Evolutionary conservation across 108 stramenopile species (phyloP).

Genomic region (Bacterosira constricta): DNA sequence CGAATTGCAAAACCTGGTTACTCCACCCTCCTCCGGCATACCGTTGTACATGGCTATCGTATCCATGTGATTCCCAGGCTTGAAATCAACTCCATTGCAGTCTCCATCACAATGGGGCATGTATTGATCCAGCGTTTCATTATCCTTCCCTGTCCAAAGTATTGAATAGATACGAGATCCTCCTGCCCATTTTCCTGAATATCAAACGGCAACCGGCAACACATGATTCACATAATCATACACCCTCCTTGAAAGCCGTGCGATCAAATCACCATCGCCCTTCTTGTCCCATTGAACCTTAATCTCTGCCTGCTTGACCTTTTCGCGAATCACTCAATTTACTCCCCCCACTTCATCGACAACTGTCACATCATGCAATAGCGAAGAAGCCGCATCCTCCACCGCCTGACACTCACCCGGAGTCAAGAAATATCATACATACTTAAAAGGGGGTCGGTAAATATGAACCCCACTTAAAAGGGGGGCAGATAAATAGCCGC

Average conservation of each 20-base stretch:
- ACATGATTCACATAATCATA: slow-evolving; percentile 84
- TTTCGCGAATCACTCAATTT: slow-evolving; percentile 60
- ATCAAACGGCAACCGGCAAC: slow-evolving; percentile 57
- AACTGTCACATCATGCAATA: slow-evolving; percentile 72
- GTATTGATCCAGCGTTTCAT: slow-evolving; percentile 82
- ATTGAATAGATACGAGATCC: slow-evolving; percentile 84
- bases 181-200: slow-evolving; percentile 81
- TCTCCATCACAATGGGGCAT: slow-evolving; percentile 91
- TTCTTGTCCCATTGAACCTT: slow-evolving; percentile 64
- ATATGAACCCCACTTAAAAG: too few species aligned
- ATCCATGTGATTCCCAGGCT: slow-evolving; percentile 81
- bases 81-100: slow-evolving; percentile 69
- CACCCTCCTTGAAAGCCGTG: slow-evolving; percentile 62
- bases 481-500: too few species aligned
- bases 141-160: slow-evolving; percentile 77
- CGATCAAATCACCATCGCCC: slow-evolving; percentile 57
- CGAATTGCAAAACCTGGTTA: slow-evolving; percentile 89
- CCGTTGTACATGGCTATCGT: slow-evolving; percentile 94
- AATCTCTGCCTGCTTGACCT: slow-evolving; percentile 82
- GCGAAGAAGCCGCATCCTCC: slow-evolving; percentile 55
- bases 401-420: slow-evolving; percentile 83
- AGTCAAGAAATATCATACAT: slow-evolving; percentile 76
- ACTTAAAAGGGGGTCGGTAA: too few species aligned
- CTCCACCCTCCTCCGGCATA: slow-evolving; percentile 77
- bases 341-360: slow-evolving; percentile 80